A percentile compares a stretch with the other conserved stretches of the same genome.
Conservation (phyloP, 2,329 filamentous ascomycete species). For the Grosmannia huntii region DNA sequence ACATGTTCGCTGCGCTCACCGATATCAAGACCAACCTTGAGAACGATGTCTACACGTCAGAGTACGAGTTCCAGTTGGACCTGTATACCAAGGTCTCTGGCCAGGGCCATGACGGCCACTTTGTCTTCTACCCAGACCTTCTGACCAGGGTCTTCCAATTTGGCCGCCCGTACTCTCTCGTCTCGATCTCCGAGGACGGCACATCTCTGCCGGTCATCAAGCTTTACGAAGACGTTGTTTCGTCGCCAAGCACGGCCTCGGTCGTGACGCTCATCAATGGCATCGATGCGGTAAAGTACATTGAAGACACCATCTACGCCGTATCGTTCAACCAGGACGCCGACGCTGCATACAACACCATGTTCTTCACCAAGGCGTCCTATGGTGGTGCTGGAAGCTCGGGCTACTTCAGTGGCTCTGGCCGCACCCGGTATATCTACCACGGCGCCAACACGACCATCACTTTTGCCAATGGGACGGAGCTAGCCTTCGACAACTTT, state of each 20-base stretch:
- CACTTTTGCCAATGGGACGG: slow-evolving; percentile 24
- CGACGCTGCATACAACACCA: slow-evolving; percentile 24
- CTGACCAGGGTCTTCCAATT: slow-evolving; percentile 24
- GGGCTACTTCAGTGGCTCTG: slow-evolving; percentile 21
- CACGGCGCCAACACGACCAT: slow-evolving; percentile 22
- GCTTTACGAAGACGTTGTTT: slow-evolving; percentile 25
- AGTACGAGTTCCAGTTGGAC: slow-evolving; percentile 28
- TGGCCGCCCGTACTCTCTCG: slow-evolving; percentile 25
- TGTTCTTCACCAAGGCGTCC: slow-evolving; percentile 20
- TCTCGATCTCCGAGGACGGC: slow-evolving; percentile 24
- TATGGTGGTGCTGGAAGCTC: slow-evolving; percentile 8
- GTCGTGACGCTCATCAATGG: slow-evolving; percentile 18
- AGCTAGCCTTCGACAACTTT: slow-evolving; percentile 18
- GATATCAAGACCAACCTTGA: slow-evolving; percentile 19
- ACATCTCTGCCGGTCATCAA: slow-evolving; percentile 29
- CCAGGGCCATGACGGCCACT: slow-evolving; percentile 28
- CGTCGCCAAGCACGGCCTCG: slow-evolving; percentile 11
- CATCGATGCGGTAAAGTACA: slow-evolving; percentile 21
- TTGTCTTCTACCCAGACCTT: slow-evolving; percentile 27
- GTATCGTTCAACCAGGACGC: slow-evolving; percentile 20
- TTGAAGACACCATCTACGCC: slow-evolving; percentile 27
- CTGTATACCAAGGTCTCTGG: slow-evolving; percentile 26
- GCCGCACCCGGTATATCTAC: slow-evolving; percentile 18
- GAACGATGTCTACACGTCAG: slow-evolving; percentile 23
- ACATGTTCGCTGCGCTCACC: slow-evolving; percentile 23